Evolutionary conservation across 805 yeast genomes (phyloP).

Genomic region (Lipomyces kockii): DNA sequence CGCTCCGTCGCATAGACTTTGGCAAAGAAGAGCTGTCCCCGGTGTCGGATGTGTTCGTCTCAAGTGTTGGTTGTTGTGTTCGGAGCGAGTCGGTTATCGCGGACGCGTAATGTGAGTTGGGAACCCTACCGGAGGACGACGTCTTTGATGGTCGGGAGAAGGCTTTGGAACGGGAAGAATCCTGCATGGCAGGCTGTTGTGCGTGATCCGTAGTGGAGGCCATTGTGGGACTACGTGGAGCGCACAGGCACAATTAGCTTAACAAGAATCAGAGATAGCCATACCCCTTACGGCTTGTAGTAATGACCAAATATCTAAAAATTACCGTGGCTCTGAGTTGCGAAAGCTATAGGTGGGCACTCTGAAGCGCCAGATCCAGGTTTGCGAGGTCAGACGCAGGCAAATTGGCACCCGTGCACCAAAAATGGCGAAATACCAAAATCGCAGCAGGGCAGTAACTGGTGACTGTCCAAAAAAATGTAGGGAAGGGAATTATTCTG

Average conservation of each 20-base stretch:
- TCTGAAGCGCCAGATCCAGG: background rate
- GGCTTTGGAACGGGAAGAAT: background rate
- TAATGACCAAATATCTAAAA: background rate
- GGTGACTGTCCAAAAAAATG: background rate
- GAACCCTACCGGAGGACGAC: background rate
- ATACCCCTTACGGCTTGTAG: background rate
- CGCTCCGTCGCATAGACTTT: conserved; percentile 7
- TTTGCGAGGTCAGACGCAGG: too few relatives aligned
- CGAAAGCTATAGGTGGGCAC: background rate
- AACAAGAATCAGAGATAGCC: background rate
- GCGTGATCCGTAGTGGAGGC: background rate
- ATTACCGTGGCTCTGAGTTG: background rate
- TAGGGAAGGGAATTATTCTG: background rate
- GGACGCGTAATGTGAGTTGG: background rate
- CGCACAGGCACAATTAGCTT: background rate
- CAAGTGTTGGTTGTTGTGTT: background rate
- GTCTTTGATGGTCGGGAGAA: background rate
- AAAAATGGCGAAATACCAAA: background rate
- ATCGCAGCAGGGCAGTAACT: background rate
- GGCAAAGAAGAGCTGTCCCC: background rate
- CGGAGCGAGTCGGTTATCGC: background rate
- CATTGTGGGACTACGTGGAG: background rate
- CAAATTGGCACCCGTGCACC: too few relatives aligned
- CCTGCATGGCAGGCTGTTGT: background rate
- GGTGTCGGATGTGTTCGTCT: background rate